Evolutionary conservation across 805 yeast genomes (phyloP).

Genomic region (Saturnispora zaruensis): DNA sequence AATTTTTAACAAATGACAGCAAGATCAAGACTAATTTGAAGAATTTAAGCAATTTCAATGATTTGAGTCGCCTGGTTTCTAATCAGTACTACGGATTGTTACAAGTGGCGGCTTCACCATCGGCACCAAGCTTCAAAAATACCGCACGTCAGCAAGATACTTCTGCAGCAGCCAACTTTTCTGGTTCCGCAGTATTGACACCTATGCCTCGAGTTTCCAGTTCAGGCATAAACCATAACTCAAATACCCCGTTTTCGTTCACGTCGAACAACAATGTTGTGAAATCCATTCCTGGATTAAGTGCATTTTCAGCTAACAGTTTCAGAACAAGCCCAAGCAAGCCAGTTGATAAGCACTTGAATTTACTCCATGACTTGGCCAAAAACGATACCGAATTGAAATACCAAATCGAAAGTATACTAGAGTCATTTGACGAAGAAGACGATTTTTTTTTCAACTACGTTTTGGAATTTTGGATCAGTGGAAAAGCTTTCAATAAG

Average conservation of each 20-base stretch:
- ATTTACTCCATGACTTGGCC: constrained; percentile 23
- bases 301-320: constrained; percentile 7
- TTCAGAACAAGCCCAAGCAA: constrained; percentile 12
- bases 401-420: constrained; percentile 19
- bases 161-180: not conserved
- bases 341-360: constrained; percentile 23
- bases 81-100: constrained; percentile 16
- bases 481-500: constrained; percentile 26
- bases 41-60: constrained; percentile 24
- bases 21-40: constrained; percentile 19
- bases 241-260: constrained; percentile 10
- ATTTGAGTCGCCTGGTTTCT: constrained; percentile 21
- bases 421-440: constrained; percentile 26
- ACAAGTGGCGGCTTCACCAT: not conserved
- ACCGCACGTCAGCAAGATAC: not conserved
- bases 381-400: constrained; percentile 28
- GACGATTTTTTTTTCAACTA: constrained; percentile 29
- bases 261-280: constrained; percentile 14
- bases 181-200: constrained; percentile 2
- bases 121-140: not conserved
- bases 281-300: constrained; percentile 15
- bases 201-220: constrained; percentile 8
- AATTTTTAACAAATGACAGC: constrained; percentile 23
- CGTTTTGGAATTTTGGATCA: constrained; percentile 28
- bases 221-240: not conserved